Evolutionary conservation across 1,284 basidiomycete species (phyloP).

Genomic region (Rhodotorula sp.): DNA sequence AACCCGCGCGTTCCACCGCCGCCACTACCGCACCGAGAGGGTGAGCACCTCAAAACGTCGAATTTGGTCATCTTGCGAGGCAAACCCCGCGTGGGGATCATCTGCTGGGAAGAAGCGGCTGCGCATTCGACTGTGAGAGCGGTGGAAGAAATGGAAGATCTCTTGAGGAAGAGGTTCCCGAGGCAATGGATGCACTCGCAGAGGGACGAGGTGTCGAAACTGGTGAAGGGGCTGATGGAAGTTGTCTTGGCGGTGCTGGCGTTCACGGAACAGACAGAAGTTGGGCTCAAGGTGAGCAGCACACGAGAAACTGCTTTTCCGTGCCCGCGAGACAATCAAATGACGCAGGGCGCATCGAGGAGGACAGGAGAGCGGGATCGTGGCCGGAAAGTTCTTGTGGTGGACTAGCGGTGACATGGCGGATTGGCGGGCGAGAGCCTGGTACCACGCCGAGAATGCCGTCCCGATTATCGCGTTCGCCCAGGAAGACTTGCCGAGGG

Average conservation of each 20-base stretch:
- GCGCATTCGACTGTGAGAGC: background rate
- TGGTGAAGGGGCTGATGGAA: background rate
- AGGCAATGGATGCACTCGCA: background rate
- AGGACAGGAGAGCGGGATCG: too few species aligned
- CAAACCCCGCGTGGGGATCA: background rate
- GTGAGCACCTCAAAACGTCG: background rate
- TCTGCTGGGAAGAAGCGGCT: background rate
- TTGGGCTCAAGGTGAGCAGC: background rate
- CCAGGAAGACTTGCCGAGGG: too few species aligned
- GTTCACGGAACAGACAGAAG: background rate
- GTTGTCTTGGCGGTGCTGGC: background rate
- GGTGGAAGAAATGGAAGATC: background rate
- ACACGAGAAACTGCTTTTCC: too few species aligned
- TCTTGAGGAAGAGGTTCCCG: too few species aligned
- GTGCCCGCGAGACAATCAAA: too few species aligned
- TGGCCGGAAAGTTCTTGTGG: too few species aligned
- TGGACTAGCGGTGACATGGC: background rate
- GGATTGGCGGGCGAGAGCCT: background rate
- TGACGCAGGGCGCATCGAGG: too few species aligned
- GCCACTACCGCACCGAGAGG: background rate
- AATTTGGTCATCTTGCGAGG: constrained; percentile 3
- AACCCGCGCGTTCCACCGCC: background rate
- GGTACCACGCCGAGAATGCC: background rate
- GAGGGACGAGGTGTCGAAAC: background rate
- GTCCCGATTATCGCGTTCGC: background rate